Evolutionary conservation across 192 early-diverging fungal species (phyloP), one percentile per base, ranked within the genome.

Genomic region (Spizellomyces sp.): DNA sequence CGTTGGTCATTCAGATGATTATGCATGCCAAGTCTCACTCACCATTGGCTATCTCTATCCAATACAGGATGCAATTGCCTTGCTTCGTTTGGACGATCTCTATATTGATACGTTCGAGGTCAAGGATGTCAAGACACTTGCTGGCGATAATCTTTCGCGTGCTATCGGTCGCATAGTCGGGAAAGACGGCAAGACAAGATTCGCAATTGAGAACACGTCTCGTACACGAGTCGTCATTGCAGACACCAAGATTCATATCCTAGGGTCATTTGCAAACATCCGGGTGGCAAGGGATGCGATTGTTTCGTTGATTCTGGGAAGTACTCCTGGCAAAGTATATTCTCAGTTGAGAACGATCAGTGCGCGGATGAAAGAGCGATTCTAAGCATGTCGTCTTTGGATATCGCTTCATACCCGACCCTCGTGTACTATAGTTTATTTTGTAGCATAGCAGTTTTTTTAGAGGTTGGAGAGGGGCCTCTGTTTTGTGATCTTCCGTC

Each of bases 151-250:
- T 79, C 80, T 99, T 79, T 92, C 93, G 19, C 90, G 97, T 64
- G 97, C 97, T 15, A 96, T 99, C 75, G 97, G 97, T 69, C 94
- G 97, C 73, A 94, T 99, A 83, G 96, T 96, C 21, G 97, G 97
- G 54, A 94, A 96, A 78, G 93, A 96, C 67, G 97, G 97, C 56
- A 95, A 96, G 76, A 97, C 95, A 8, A 95, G 96, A 75, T 97
- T 90, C 67, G 93, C 97, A 5, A 99, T 99, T 69, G 97, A 99
- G 77, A 99, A 99, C 76, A 89, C 95, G 8, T 93, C 91, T 56
- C 93, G 96, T 75, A 99, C 96, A 0, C 87, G 97, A 60, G 93
- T 99, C 66, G 95, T 97, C 17, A 83, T 99, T 73, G 97, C 97
- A 5, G 97, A 99, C 79, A 91, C 94, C 58, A 95, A 94, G 83